Conservation (phyloP, 495 filamentous ascomycete species). For the Penicillium coffeae region DNA sequence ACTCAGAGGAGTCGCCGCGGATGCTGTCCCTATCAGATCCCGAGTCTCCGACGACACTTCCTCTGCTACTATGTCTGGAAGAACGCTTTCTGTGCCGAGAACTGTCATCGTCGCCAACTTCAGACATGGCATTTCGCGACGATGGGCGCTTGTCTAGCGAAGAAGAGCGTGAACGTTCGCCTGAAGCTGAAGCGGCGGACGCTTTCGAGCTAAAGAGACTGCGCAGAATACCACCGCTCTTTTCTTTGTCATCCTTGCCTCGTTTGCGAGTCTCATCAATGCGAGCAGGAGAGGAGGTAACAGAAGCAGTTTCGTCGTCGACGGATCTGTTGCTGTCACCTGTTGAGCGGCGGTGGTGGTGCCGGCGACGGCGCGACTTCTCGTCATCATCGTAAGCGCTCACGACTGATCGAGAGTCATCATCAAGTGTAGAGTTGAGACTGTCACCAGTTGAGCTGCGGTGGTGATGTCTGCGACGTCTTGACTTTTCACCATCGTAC, state of each 20-base stretch:
- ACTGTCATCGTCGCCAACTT: slow-evolving; percentile 38
- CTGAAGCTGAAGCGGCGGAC: slow-evolving; percentile 19
- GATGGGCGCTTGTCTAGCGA: slow-evolving; percentile 33
- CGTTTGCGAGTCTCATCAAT: slow-evolving; percentile 28
- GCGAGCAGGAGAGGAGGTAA: slow-evolving; percentile 32
- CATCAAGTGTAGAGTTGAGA: slow-evolving; percentile 7
- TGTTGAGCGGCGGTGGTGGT: slow-evolving; percentile 23
- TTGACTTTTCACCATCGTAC: slow-evolving; percentile 19
- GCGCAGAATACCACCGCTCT: slow-evolving; percentile 33
- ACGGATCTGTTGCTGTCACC: slow-evolving; percentile 12
- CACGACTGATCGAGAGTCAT: slow-evolving; percentile 22
- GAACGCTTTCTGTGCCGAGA: slow-evolving; percentile 44
- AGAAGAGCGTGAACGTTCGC: slow-evolving; percentile 26
- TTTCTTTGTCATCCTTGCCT: slow-evolving; percentile 30
- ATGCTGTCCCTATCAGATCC: slow-evolving; percentile 21
- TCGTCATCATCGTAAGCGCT: slow-evolving; percentile 13
- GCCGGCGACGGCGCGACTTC: slow-evolving; percentile 18
- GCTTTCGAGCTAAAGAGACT: slow-evolving; percentile 38
- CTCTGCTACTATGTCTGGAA: slow-evolving; percentile 35
- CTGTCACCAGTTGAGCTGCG: slow-evolving; percentile 26
- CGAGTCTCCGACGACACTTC: slow-evolving; percentile 22
- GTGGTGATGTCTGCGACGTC: slow-evolving; percentile 20
- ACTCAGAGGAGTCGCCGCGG: slow-evolving; percentile 30
- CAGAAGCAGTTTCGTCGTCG: slow-evolving; percentile 33
- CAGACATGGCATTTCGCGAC: slow-evolving; percentile 37